phyloP scores from a whole-genome alignment of 2,329 filamentous ascomycete genomes.

The Akanthomyces muscarius region DNA sequence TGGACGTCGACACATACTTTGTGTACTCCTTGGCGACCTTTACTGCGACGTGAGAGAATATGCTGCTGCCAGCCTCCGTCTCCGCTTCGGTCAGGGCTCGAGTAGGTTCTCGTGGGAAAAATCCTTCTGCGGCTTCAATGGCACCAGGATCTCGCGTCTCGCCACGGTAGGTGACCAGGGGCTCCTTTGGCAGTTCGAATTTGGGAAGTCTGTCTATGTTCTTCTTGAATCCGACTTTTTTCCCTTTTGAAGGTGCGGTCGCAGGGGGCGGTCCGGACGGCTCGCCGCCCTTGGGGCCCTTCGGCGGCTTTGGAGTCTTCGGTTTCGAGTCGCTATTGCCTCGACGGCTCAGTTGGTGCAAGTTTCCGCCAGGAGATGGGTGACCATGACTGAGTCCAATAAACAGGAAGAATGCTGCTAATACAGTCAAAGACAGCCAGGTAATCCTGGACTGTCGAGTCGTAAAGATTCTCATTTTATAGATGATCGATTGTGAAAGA shows the following conservation, averaged over 20 bases:
- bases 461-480: background rate
- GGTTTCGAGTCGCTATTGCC: background rate
- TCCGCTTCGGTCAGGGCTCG: background rate
- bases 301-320: background rate
- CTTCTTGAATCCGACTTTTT: background rate
- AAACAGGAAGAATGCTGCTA: background rate
- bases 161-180: background rate
- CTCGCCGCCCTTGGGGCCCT: background rate
- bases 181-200: background rate
- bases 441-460: background rate
- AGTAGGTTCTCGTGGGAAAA: background rate
- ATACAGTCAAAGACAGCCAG: conserved; percentile 4
- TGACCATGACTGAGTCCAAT: background rate
- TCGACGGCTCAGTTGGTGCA: background rate
- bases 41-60: background rate
- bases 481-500: background rate
- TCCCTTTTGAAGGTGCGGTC: background rate
- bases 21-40: conserved; percentile 3
- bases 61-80: background rate
- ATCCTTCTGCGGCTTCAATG: background rate
- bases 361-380: background rate
- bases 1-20: background rate
- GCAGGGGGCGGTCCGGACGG: background rate
- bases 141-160: background rate
- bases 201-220: background rate